Conservation (phyloP, 805 yeast species). For the Wickerhamiella kurtzmanii region DNA sequence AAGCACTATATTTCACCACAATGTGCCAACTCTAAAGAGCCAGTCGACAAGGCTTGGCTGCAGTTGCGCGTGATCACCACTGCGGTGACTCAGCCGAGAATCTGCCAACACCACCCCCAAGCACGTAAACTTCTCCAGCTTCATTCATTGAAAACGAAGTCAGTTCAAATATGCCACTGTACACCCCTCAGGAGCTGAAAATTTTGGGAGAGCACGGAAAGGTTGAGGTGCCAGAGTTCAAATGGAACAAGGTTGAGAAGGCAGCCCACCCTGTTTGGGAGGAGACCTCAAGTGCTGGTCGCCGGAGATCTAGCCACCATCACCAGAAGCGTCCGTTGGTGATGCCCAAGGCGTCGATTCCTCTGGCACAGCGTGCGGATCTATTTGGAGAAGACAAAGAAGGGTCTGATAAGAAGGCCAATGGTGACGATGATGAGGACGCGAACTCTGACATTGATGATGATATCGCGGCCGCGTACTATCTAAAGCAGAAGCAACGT, state of each 20-base stretch:
- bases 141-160: neutral
- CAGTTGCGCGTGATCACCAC: neutral
- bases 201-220: conserved; percentile 19
- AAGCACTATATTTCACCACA: neutral
- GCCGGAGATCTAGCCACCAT: conserved; percentile 14
- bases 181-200: conserved; percentile 20
- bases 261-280: conserved; percentile 5
- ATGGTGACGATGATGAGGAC: conserved; percentile 13
- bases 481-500: conserved; percentile 13
- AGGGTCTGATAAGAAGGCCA: conserved; percentile 2
- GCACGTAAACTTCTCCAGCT: neutral
- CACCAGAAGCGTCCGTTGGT: conserved; percentile 16
- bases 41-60: too few species aligned
- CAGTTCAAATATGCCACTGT: conserved; percentile 20
- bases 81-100: neutral
- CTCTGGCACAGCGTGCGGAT: conserved; percentile 13
- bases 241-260: conserved; percentile 18
- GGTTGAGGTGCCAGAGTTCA: conserved; percentile 22
- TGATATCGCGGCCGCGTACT: conserved; percentile 19
- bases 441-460: conserved; percentile 21
- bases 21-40: too few species aligned
- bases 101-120: neutral
- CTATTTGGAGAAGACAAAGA: conserved; percentile 5
- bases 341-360: conserved; percentile 18
- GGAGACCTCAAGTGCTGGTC: conserved; percentile 5